Conservation (phyloP, 2,329 filamentous ascomycete genomes). For the Akanthomyces uredinophilus region DNA sequence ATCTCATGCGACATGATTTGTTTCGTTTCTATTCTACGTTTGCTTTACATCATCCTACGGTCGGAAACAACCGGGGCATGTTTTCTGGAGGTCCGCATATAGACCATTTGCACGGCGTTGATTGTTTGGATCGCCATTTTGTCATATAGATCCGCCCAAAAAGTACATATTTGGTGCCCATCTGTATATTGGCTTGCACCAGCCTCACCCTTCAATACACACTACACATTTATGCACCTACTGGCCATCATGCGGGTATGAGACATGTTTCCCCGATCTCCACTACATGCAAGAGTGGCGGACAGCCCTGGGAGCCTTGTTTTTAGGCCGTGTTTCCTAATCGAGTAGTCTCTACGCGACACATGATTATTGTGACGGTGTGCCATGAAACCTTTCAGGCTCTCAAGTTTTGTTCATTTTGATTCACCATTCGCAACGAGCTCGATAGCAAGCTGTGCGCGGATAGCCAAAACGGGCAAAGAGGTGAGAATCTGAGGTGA, state of each 20-base stretch:
- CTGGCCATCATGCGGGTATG: background rate
- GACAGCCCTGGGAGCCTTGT: background rate
- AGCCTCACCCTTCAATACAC: background rate
- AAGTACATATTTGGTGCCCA: constrained; percentile 10
- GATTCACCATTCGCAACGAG: too few species aligned
- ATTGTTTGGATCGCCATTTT: background rate
- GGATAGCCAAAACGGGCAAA: background rate
- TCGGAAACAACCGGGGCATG: background rate
- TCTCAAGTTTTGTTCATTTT: too few species aligned
- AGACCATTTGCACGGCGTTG: constrained; percentile 12
- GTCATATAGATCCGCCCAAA: background rate
- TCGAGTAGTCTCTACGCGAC: background rate
- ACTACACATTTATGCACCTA: background rate
- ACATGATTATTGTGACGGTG: too few species aligned
- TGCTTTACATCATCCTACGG: constrained; percentile 3
- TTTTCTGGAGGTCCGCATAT: constrained; percentile 4
- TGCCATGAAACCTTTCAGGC: too few species aligned
- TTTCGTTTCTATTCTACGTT: background rate
- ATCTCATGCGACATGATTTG: background rate
- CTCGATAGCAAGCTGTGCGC: background rate
- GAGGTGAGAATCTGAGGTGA: constrained; percentile 1
- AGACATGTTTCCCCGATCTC: background rate
- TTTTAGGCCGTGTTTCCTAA: constrained; percentile 6
- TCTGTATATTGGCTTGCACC: background rate
- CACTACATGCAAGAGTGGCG: background rate